Base-by-base conservation (phyloP, 768 basidiomycete genomes). In the Bullera alba region DNA sequence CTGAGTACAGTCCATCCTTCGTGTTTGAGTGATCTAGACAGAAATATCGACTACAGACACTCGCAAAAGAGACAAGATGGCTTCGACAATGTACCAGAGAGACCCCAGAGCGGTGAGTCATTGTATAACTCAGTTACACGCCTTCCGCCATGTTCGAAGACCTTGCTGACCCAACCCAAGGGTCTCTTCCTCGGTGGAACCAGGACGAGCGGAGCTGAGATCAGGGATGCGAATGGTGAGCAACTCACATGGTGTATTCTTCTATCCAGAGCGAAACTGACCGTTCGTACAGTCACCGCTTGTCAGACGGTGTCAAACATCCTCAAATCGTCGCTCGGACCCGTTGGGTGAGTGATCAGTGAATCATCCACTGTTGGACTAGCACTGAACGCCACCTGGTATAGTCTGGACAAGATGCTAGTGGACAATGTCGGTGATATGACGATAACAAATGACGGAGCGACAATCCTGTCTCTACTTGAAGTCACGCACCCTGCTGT, bases 381-480 rank as follows among this genome's bases (percentile, higher is more conserved):
- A 6, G 0, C 12, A 17, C 26, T 27, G 27, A 17, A 21, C 23
- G 35, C 14, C 7, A 26, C 21, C 42, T 53, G 51, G 38, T 28
- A 12, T 27, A 69, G 65, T 50, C 63, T 70, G 22, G 67, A 70
- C 50, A 69, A 73, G 59, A 73, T 96, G 93, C 79, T 95, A 49
- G 91, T 97, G 15, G 92, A 97, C 73, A 92, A 93, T 75, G 91
- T 96, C 59, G 92, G 91, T 60, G 95, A 99, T 79, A 92, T 97
- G 25, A 97, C 95, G 26, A 97, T 99, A 71, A 96, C 95, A 41
- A 99, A 99, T 75, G 95, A 97, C 76, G 95, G 95, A 42, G 95
- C 95, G 15, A 97, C 95, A n/a, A 99, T 99, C 62, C 82, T 99
- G 32, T 84, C 87, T 21, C 79, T 97, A 17, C 78, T 97, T 34